These are phyloP conservation scores for Akanthomyces uredinophilus DNA, from an alignment of 2,329 filamentous ascomycete species.

Conservation along the genomic window DNA sequence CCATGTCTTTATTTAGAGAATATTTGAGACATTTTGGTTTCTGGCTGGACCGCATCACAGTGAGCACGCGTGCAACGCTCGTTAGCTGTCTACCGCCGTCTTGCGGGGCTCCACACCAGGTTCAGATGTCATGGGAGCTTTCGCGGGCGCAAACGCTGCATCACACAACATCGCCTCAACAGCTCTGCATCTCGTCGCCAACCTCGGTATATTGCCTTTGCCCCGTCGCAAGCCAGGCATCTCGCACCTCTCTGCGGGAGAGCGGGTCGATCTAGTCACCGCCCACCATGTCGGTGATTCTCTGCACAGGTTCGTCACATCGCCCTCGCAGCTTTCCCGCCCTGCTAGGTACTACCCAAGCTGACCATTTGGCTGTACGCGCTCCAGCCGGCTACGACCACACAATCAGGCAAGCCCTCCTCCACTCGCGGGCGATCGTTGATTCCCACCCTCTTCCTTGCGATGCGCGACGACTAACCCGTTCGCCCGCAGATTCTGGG, in stretches of 20 bases:
- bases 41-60: not conserved
- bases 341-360: not conserved
- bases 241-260: not conserved
- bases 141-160: not conserved
- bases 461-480: not conserved
- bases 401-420: constrained; percentile 44
- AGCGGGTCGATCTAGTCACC: not conserved
- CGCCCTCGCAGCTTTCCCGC: constrained; percentile 20
- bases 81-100: not conserved
- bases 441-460: not conserved
- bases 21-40: not conserved
- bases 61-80: not conserved
- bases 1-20: no score
- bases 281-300: constrained; percentile 54
- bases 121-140: not conserved
- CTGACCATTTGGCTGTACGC: not conserved
- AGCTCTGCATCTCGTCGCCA: not conserved
- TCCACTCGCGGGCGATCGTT: not conserved
- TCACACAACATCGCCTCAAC: not conserved
- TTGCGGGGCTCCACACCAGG: not conserved
- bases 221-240: not conserved
- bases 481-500: constrained; percentile 72
- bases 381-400: constrained; percentile 55
- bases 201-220: not conserved
- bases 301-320: constrained; percentile 53